Percentiles rank a stretch among this genome's conserved stretches.
Evolutionary conservation across 345 rosid genomes (phyloP).

Genomic region (Eucalyptus tenuipes): DNA sequence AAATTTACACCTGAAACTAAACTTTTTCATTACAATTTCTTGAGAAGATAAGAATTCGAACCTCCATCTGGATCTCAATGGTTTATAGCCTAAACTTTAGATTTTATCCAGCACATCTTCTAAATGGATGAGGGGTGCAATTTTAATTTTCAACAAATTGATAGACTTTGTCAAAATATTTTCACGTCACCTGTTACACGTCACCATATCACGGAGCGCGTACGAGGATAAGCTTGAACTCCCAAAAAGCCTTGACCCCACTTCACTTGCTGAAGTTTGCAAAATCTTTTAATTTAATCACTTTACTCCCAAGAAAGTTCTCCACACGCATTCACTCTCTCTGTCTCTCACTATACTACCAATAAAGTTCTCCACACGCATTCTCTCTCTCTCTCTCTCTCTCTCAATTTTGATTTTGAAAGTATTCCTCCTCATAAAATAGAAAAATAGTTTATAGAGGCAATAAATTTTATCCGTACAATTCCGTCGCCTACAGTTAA

Average conservation of each 20-base stretch:
- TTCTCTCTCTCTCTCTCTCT: not conserved
- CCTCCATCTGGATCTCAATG: too few species aligned
- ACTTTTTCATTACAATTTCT: rapidly evolving
- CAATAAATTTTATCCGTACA: rapidly evolving
- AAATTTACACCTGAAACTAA: rapidly evolving
- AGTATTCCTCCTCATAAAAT: not conserved
- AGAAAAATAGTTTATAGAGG: rapidly evolving
- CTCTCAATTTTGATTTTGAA: not conserved
- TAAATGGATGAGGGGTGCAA: not conserved
- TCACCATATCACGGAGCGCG: rapidly evolving
- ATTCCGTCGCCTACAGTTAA: rapidly evolving
- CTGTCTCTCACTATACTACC: not conserved
- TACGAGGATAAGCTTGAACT: not conserved
- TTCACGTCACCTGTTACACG: rapidly evolving
- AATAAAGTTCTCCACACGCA: not conserved
- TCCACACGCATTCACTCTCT: not conserved
- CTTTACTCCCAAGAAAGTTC: not conserved
- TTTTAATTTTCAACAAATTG: not conserved
- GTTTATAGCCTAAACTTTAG: too few species aligned
- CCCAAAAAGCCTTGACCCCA: not conserved
- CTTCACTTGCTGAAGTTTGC: not conserved
- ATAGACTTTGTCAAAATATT: rapidly evolving
- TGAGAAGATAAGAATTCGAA: rapidly evolving
- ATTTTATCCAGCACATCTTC: not conserved
- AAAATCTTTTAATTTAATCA: too few species aligned